A percentile compares a stretch with the other conserved stretches of the same genome.
phyloP scores from a whole-genome alignment of 2,329 filamentous ascomycete species.

The Emergomyces pasteurianus region DNA sequence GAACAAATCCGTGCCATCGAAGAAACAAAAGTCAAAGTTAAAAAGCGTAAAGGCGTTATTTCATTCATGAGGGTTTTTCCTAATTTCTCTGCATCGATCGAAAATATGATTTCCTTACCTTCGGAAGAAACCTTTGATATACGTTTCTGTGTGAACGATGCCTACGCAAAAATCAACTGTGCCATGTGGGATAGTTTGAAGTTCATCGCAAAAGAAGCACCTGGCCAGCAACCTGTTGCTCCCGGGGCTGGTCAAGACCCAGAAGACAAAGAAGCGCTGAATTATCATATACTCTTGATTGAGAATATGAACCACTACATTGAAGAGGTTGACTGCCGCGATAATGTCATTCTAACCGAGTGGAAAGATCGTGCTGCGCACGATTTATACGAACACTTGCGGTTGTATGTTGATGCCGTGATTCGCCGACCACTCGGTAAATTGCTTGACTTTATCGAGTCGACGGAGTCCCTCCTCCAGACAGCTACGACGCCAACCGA shows the following conservation, averaged over 20 bases:
- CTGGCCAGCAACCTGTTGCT: slow-evolving; percentile 42
- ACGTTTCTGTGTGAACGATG: slow-evolving; percentile 67
- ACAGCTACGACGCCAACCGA: slow-evolving; percentile 42
- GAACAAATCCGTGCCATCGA: slow-evolving; percentile 93
- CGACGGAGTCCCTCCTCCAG: slow-evolving; percentile 61
- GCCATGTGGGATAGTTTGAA: slow-evolving; percentile 96
- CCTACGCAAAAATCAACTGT: slow-evolving; percentile 79
- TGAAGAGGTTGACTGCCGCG: slow-evolving; percentile 70
- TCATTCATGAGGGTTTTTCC: slow-evolving; percentile 92
- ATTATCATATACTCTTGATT: slow-evolving; percentile 93
- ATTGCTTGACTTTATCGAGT: slow-evolving; percentile 82
- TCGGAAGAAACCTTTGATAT: slow-evolving; percentile 51
- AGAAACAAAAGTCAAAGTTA: slow-evolving; percentile 97
- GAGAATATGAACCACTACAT: slow-evolving; percentile 99
- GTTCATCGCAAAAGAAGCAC: slow-evolving; percentile 70
- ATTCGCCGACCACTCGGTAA: slow-evolving; percentile 83
- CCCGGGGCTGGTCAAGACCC: slow-evolving; percentile 45
- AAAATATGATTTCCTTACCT: slow-evolving; percentile 60
- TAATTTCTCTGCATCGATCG: slow-evolving; percentile 66
- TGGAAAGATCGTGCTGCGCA: slow-evolving; percentile 68
- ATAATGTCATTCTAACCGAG: slow-evolving; percentile 63
- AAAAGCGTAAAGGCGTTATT: slow-evolving; percentile 95
- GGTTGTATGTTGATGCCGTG: slow-evolving; percentile 73
- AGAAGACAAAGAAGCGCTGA: slow-evolving; percentile 92
- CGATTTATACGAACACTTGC: slow-evolving; percentile 79